Percentiles rank a stretch among this genome's conserved stretches.
These are phyloP conservation scores for Mixia osmundae DNA, from an alignment of 1,284 basidiomycete species.

Conservation along the genomic window DNA sequence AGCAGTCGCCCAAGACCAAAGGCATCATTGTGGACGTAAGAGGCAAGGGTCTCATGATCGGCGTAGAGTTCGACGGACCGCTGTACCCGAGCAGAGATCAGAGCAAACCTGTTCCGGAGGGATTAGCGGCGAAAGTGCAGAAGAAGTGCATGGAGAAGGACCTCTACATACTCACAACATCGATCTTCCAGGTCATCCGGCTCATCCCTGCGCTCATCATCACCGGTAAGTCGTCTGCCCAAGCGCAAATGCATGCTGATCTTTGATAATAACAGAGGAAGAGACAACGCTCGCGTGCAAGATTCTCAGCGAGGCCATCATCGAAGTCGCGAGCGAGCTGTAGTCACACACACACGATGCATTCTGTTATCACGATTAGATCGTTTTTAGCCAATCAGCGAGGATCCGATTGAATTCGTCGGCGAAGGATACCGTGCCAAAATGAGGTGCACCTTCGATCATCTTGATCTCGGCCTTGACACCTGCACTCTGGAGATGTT, in stretches of 20 bases:
- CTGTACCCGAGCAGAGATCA: constrained; percentile 9
- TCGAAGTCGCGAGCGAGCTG: constrained; percentile 23
- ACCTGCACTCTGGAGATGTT: too few species aligned
- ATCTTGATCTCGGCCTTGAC: too few species aligned
- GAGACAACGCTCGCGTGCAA: constrained; percentile 36
- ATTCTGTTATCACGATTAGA: too few species aligned
- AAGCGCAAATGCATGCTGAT: too few species aligned
- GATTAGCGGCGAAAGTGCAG: constrained; percentile 32
- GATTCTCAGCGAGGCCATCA: constrained; percentile 38
- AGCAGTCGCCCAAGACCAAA: constrained; percentile 11
- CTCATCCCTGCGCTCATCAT: constrained; percentile 54
- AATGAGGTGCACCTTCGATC: too few species aligned
- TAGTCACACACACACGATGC: too few species aligned
- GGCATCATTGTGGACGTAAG: constrained; percentile 26
- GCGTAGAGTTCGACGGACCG: constrained; percentile 20
- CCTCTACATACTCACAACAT: constrained; percentile 11
- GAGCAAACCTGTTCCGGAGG: constrained; percentile 7
- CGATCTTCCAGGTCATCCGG: constrained; percentile 25
- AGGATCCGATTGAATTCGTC: too few species aligned
- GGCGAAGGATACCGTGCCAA: too few species aligned
- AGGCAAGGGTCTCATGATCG: constrained; percentile 25
- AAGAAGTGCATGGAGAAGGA: constrained; percentile 36
- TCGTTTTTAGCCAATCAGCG: too few species aligned
- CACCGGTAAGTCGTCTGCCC: too few species aligned
- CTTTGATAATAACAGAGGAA: too few species aligned